Evolutionary conservation across 441 rosid species (phyloP).

Genomic region (Populus tomentosa): DNA sequence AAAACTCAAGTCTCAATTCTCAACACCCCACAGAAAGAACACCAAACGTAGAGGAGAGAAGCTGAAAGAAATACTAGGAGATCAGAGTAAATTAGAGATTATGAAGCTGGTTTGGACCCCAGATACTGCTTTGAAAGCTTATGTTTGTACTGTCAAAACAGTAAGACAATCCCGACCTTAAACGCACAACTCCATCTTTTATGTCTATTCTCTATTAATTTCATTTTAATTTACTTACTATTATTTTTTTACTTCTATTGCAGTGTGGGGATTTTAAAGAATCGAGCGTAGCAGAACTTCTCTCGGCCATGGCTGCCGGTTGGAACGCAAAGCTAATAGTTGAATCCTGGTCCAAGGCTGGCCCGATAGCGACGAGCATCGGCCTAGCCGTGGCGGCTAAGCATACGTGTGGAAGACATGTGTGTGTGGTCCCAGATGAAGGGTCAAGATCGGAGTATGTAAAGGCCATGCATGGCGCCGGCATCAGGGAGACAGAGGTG

Average conservation of each 20-base stretch:
- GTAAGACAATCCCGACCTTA: conserved; percentile 23
- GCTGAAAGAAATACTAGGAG: background rate
- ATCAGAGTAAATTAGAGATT: background rate
- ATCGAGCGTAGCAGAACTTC: conserved; percentile 67
- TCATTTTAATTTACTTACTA: background rate
- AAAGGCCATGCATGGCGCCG: conserved; percentile 31
- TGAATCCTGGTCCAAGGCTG: conserved; percentile 62
- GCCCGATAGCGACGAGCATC: conserved; percentile 52
- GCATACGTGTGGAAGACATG: conserved; percentile 67
- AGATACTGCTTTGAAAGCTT: conserved; percentile 63
- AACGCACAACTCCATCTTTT: no score
- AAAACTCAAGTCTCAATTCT: background rate
- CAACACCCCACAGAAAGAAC: background rate
- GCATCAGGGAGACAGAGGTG: conserved; percentile 32
- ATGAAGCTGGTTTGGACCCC: conserved; percentile 88
- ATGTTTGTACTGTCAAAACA: conserved; percentile 50
- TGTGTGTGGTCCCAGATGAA: conserved; percentile 69
- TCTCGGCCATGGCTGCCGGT: conserved; percentile 85
- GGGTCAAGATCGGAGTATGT: conserved; percentile 47
- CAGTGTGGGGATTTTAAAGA: conserved; percentile 46
- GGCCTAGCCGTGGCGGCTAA: conserved; percentile 62
- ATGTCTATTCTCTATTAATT: background rate
- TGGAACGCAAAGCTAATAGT: conserved; percentile 70
- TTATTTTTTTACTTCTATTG: conserved; percentile 5
- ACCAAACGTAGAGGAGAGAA: background rate